Evolutionary conservation across 192 early-diverging fungal genomes (phyloP).

Genomic region (Podila clonocystis): DNA sequence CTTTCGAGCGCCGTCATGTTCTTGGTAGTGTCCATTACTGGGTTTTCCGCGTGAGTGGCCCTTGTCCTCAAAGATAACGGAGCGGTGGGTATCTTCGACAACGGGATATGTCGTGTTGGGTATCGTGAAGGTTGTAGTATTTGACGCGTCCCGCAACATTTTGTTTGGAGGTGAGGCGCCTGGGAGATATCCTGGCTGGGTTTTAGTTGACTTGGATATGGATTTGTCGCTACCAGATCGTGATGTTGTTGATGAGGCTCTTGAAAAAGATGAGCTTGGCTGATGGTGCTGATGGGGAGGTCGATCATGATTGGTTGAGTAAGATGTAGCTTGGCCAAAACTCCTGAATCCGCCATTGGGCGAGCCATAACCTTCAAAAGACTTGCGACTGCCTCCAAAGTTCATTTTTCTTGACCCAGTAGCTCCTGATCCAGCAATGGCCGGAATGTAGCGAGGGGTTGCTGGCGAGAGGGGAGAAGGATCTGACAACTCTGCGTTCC

Average conservation of each 20-base stretch:
- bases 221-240: not conserved
- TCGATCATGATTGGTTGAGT: not conserved
- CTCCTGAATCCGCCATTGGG: not conserved
- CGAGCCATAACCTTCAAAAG: not conserved
- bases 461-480: constrained; percentile 32
- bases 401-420: not conserved
- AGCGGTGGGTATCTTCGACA: not conserved
- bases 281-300: not conserved
- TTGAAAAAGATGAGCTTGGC: not conserved
- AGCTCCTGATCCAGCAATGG: constrained; percentile 23
- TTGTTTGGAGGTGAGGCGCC: too few relatives aligned
- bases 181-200: too few relatives aligned
- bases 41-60: not conserved
- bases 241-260: not conserved
- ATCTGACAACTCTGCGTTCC: constrained; percentile 28
- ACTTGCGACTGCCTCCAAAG: constrained; percentile 1
- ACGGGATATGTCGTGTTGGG: not conserved
- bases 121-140: not conserved
- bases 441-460: constrained; percentile 33
- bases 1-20: not conserved
- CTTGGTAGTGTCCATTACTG: not conserved
- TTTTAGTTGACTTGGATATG: not conserved
- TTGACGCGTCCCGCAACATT: not conserved
- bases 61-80: not conserved
- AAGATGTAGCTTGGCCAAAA: constrained; percentile 3